These are phyloP conservation scores for Lipomyces sp. DNA, from an alignment of 805 yeast genomes.

Conservation along the genomic window DNA sequence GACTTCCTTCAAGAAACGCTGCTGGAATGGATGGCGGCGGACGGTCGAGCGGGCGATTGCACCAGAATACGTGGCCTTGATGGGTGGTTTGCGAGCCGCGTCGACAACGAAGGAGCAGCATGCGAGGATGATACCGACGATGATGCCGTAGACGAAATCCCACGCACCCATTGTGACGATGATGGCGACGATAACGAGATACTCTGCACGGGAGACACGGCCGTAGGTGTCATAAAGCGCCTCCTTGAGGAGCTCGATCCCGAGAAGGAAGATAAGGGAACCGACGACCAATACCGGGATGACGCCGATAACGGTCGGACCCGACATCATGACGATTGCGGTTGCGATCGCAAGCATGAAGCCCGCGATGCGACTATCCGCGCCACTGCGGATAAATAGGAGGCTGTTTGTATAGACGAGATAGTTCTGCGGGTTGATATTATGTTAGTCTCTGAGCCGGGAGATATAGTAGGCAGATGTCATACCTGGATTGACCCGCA, in stretches of 20 bases:
- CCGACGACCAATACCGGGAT: conserved; percentile 97
- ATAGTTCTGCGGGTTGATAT: conserved; percentile 63
- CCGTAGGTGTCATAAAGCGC: conserved; percentile 83
- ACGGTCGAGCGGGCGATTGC: conserved; percentile 88
- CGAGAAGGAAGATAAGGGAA: conserved; percentile 80
- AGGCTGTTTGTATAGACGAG: conserved; percentile 92
- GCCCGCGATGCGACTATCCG: conserved; percentile 85
- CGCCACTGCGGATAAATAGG: conserved; percentile 89
- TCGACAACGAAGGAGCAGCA: conserved; percentile 94
- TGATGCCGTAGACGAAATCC: conserved; percentile 90
- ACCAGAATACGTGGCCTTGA: conserved; percentile 80
- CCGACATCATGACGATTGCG: conserved; percentile 72
- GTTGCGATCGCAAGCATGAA: conserved; percentile 84
- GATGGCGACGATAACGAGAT: conserved; percentile 75
- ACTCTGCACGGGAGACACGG: conserved; percentile 70
- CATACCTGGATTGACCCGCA: conserved; percentile 73
- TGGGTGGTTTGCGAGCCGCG: conserved; percentile 78
- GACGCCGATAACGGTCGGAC: conserved; percentile 88
- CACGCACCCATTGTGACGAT: conserved; percentile 93
- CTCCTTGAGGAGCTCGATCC: conserved; percentile 85
- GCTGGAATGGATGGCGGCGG: conserved; percentile 83
- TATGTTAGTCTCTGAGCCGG: too few species aligned
- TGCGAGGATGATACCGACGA: conserved; percentile 86
- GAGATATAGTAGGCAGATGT: too few species aligned
- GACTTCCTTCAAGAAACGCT: conserved; percentile 74